phyloP scores from a whole-genome alignment of 2,329 filamentous ascomycete genomes.

The Graphilbum ipis-grandicollis region DNA sequence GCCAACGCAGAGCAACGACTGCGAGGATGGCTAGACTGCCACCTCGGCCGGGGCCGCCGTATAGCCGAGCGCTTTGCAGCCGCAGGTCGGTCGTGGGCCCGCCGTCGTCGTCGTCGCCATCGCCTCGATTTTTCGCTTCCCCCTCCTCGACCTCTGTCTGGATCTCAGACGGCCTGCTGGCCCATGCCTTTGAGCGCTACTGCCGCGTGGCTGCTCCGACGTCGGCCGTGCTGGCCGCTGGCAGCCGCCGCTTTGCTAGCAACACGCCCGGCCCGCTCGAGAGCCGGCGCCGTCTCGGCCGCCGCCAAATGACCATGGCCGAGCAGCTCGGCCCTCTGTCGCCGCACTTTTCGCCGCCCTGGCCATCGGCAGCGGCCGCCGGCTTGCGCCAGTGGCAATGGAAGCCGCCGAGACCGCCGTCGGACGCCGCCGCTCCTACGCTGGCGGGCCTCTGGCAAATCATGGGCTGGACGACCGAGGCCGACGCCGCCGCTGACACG shows the following conservation, averaged over 20 bases:
- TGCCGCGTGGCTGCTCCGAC: constrained; percentile 4
- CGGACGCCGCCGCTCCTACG: not conserved
- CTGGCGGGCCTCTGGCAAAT: constrained; percentile 2
- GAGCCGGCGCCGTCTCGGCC: constrained; percentile 32
- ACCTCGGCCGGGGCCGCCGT: not conserved
- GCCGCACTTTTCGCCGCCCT: not conserved
- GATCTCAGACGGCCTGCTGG: constrained; percentile 40
- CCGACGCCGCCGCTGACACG: too few relatives aligned
- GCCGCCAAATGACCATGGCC: constrained; percentile 37
- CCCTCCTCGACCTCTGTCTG: constrained; percentile 27
- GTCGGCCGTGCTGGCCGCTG: too few relatives aligned
- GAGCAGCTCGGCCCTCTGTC: constrained; percentile 25
- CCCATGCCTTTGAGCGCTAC: constrained; percentile 29
- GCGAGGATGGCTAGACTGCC: too few relatives aligned
- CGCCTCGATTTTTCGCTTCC: constrained; percentile 25
- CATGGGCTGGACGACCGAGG: not conserved
- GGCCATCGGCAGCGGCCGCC: constrained; percentile 9
- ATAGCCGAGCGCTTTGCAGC: not conserved
- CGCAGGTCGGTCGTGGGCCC: not conserved
- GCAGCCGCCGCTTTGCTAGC: constrained; percentile 16
- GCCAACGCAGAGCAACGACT: too few relatives aligned
- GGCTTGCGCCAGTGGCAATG: constrained; percentile 30
- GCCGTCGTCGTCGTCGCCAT: not conserved
- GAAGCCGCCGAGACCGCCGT: constrained; percentile 23
- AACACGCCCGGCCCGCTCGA: constrained; percentile 37